Percentiles rank a stretch among this genome's conserved stretches.
phyloP scores from a whole-genome alignment of 2,329 filamentous ascomycete species.

The Microsporum canis region DNA sequence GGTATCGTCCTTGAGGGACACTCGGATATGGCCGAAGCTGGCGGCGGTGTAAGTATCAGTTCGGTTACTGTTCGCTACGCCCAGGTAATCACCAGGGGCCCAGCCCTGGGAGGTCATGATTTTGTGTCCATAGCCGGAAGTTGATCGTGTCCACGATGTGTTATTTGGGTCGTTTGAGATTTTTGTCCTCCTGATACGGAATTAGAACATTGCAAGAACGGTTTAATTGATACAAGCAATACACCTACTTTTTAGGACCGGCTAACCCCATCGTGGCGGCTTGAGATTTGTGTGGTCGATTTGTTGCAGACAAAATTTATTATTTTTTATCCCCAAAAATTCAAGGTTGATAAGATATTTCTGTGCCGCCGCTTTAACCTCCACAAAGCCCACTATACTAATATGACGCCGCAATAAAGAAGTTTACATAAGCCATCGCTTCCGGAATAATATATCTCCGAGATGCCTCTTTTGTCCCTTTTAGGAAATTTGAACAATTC shows the following conservation, averaged over 20 bases:
- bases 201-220: neutral
- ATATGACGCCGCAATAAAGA: neutral
- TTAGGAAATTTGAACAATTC: neutral
- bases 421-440: neutral
- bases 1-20: conserved; percentile 79
- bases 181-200: conserved; percentile 46
- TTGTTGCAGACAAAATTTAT: neutral
- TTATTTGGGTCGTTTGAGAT: conserved; percentile 91
- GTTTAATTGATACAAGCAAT: neutral
- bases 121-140: conserved; percentile 73
- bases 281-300: neutral
- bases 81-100: conserved; percentile 73
- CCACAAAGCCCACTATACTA: neutral
- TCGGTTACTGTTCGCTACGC: conserved; percentile 64
- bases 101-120: conserved; percentile 84
- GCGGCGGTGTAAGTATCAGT: conserved; percentile 65
- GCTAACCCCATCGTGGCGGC: conserved; percentile 53
- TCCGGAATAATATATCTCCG: neutral
- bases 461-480: neutral
- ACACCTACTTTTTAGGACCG: conserved; percentile 52
- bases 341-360: neutral
- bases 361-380: neutral
- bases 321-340: neutral
- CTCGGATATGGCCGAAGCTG: conserved; percentile 74
- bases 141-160: conserved; percentile 78